A percentile compares a stretch with the other conserved stretches of the same genome.
Conservation (phyloP, 1,284 basidiomycete species). For the Apiotrichum akiyoshidainum region DNA sequence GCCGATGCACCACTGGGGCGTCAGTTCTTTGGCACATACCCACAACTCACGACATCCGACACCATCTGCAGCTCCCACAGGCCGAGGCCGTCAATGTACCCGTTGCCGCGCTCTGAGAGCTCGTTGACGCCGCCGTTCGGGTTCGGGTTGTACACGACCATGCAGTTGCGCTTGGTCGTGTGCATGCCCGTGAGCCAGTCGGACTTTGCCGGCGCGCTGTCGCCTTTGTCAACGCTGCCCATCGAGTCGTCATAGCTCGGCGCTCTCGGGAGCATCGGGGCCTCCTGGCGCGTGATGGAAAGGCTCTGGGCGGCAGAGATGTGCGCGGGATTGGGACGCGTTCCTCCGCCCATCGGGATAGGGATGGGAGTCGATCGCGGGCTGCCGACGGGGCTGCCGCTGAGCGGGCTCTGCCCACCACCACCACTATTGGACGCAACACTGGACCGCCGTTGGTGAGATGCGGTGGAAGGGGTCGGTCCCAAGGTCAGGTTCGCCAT, state of each 20-base stretch:
- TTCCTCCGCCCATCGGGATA: neutral
- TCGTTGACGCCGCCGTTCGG: slow-evolving; percentile 19
- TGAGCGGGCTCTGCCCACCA: neutral
- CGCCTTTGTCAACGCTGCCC: neutral
- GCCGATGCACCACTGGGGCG: slow-evolving; percentile 22
- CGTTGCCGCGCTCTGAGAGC: slow-evolving; percentile 16
- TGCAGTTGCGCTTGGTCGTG: slow-evolving; percentile 1
- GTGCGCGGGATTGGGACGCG: neutral
- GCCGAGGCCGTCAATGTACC: slow-evolving; percentile 19
- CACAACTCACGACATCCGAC: slow-evolving; percentile 22
- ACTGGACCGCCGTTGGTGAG: too few relatives aligned
- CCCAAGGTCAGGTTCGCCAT: too few relatives aligned
- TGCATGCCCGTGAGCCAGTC: slow-evolving; percentile 3
- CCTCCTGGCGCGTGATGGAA: slow-evolving; percentile 5
- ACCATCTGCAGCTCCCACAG: slow-evolving; percentile 17
- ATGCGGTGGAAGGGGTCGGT: too few relatives aligned
- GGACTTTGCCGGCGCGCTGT: neutral
- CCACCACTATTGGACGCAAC: neutral
- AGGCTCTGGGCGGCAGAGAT: neutral
- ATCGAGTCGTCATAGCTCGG: slow-evolving; percentile 3
- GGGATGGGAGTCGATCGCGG: neutral
- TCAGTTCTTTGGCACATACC: neutral
- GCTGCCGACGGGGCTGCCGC: neutral
- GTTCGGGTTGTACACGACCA: slow-evolving; percentile 26
- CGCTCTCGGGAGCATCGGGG: neutral